phyloP scores from a whole-genome alignment of 331 rosid genomes.

The Acacia pycnantha region DNA sequence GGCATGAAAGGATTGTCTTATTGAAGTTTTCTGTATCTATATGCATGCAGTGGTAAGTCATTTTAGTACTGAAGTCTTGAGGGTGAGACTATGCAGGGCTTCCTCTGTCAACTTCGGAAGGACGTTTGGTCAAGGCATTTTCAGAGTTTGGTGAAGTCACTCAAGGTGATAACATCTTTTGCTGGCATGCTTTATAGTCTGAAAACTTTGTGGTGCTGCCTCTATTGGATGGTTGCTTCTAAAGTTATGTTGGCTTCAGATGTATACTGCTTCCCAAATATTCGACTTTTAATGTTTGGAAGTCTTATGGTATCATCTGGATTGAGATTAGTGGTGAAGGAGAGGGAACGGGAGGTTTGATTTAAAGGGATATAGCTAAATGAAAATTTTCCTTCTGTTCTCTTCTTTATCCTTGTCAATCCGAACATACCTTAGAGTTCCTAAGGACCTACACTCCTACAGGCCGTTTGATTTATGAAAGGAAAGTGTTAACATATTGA shows the following conservation, averaged over 20 bases:
- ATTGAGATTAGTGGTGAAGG: neutral
- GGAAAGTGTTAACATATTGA: too few species aligned
- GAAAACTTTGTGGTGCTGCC: constrained; percentile 2
- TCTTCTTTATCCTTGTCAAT: neutral
- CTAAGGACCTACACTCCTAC: too few species aligned
- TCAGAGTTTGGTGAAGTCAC: constrained; percentile 39
- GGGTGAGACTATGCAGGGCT: constrained; percentile 43
- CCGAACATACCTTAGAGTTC: neutral
- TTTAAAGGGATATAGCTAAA: neutral
- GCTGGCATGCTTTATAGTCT: neutral
- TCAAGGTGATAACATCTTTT: constrained; percentile 29
- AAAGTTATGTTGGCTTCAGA: neutral
- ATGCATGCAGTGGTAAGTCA: constrained; percentile 21
- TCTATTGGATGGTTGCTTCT: neutral
- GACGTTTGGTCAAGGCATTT: constrained; percentile 32
- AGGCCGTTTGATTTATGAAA: too few species aligned
- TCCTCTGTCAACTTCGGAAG: constrained; percentile 39
- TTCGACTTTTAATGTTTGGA: neutral
- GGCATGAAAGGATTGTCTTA: constrained; percentile 2
- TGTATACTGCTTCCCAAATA: neutral
- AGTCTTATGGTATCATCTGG: neutral
- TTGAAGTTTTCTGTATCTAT: constrained; percentile 11
- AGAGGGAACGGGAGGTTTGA: neutral
- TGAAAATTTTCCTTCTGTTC: neutral
- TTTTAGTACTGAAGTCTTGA: constrained; percentile 30